Conservation (phyloP, 768 basidiomycete species). For the Gloeopeniophorella convolvens region DNA sequence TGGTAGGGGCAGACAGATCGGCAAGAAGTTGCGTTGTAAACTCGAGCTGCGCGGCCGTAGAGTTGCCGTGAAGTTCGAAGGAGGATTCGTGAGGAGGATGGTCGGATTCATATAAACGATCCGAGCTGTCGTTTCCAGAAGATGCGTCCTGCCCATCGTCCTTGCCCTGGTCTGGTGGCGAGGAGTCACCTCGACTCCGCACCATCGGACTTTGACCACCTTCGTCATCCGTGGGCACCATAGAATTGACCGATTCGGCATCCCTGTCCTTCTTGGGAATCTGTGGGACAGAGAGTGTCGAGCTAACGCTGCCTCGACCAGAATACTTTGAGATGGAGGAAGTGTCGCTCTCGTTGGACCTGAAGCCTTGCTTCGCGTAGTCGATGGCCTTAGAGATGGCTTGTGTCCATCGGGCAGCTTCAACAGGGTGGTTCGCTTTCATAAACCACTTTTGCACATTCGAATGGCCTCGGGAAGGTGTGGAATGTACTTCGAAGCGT, state of each 20-base stretch:
- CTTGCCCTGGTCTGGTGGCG: background rate
- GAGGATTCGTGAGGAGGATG: constrained; percentile 50
- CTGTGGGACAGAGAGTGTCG: constrained; percentile 11
- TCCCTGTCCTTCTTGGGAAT: constrained; percentile 8
- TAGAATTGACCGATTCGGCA: constrained; percentile 23
- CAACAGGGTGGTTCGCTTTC: constrained; percentile 81
- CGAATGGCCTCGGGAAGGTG: constrained; percentile 42
- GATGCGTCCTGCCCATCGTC: constrained; percentile 37
- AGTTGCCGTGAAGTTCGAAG: constrained; percentile 66
- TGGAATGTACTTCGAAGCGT: constrained; percentile 78
- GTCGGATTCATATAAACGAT: constrained; percentile 23
- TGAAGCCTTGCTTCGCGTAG: constrained; percentile 45
- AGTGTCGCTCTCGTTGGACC: constrained; percentile 39
- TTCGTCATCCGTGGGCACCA: constrained; percentile 22
- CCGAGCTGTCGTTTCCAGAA: constrained; percentile 36
- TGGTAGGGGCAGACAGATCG: constrained; percentile 33
- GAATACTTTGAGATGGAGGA: constrained; percentile 22
- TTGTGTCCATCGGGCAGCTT: constrained; percentile 82
- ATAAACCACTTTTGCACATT: constrained; percentile 72
- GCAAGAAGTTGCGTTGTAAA: constrained; percentile 60
- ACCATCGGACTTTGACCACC: constrained; percentile 4
- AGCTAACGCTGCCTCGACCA: constrained; percentile 4
- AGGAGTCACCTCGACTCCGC: background rate
- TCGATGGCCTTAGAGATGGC: constrained; percentile 71
- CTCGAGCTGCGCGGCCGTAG: constrained; percentile 70